phyloP scores from a whole-genome alignment of 2,329 filamentous ascomycete species.

The Didymellaceae sp. region DNA sequence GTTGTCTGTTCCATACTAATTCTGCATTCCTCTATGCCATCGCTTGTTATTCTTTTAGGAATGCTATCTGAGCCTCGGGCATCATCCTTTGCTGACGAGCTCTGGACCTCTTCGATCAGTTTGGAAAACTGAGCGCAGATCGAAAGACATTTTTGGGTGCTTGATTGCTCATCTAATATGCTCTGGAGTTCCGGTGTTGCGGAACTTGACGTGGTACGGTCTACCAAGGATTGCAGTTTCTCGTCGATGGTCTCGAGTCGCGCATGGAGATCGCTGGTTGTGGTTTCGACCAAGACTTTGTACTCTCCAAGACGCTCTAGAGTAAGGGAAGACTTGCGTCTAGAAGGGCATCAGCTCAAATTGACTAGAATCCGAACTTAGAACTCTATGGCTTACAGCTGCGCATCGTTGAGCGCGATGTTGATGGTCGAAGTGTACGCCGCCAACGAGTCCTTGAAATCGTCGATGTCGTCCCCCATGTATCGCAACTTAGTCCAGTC shows the following conservation, averaged over 20 bases:
- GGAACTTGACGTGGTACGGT: slow-evolving; percentile 5
- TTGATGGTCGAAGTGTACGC: slow-evolving; percentile 45
- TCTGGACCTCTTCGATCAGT: slow-evolving; percentile 18
- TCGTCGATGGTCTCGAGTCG: slow-evolving; percentile 21
- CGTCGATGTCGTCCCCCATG: slow-evolving; percentile 54
- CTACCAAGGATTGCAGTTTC: slow-evolving; percentile 16
- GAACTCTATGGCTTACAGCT: slow-evolving; percentile 46
- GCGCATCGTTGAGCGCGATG: slow-evolving; percentile 51
- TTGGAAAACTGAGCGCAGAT: slow-evolving; percentile 20
- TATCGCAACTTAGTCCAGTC: slow-evolving; percentile 56
- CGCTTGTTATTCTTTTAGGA: slow-evolving; percentile 14
- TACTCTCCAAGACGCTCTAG: slow-evolving; percentile 16
- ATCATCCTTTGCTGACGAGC: background rate
- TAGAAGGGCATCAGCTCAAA: background rate
- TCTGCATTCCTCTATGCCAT: slow-evolving; percentile 16
- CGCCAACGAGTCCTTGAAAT: slow-evolving; percentile 50
- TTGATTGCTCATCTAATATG: slow-evolving; percentile 18
- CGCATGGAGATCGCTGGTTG: slow-evolving; percentile 21
- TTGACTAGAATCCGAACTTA: background rate
- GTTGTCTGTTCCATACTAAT: slow-evolving; percentile 12
- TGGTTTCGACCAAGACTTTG: slow-evolving; percentile 19
- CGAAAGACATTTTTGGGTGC: slow-evolving; percentile 20
- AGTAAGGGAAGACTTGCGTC: slow-evolving; percentile 22
- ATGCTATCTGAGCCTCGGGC: background rate
- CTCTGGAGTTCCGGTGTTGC: slow-evolving; percentile 9